A percentile compares a stretch with the other conserved stretches of the same genome.
These are phyloP conservation scores for Pythium rishiriense DNA, from an alignment of 352 stramenopile genomes.

Conservation along the genomic window DNA sequence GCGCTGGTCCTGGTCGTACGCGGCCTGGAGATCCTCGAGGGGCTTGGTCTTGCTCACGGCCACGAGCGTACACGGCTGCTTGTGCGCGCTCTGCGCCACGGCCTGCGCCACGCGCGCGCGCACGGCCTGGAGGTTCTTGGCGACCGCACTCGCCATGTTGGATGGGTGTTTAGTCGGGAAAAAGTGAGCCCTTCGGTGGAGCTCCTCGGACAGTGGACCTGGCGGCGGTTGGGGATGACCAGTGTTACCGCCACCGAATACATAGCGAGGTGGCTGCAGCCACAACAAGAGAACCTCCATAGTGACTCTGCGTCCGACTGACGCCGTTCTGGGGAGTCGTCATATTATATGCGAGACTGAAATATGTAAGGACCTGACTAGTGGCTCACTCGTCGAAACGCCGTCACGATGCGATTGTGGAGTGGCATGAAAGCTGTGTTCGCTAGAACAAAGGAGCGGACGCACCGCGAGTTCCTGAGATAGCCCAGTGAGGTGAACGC, in stretches of 20 bases:
- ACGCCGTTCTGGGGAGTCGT: too few species aligned
- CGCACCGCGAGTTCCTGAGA: too few species aligned
- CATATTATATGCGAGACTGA: too few species aligned
- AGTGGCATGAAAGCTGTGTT: too few species aligned
- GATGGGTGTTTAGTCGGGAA: background rate
- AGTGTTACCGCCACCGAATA: slow-evolving; percentile 4
- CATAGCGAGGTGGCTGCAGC: slow-evolving; percentile 11
- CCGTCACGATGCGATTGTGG: too few species aligned
- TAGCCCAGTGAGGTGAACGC: too few species aligned
- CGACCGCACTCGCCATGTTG: slow-evolving; percentile 30
- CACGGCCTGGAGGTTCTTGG: slow-evolving; percentile 62
- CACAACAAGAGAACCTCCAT: too few species aligned
- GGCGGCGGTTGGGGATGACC: background rate
- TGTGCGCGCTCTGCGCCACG: slow-evolving; percentile 50
- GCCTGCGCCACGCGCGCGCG: slow-evolving; percentile 62
- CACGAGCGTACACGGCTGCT: slow-evolving; percentile 80
- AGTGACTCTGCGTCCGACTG: too few species aligned
- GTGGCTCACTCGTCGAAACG: too few species aligned
- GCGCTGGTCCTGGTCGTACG: slow-evolving; percentile 90
- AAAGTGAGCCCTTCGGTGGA: background rate
- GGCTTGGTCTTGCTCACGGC: slow-evolving; percentile 96
- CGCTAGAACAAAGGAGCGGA: too few species aligned
- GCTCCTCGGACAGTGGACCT: background rate
- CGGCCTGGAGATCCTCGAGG: slow-evolving; percentile 80
- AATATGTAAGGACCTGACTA: too few species aligned